phyloP scores from a whole-genome alignment of 1,284 basidiomycete species.

The Wallemia hederae region DNA sequence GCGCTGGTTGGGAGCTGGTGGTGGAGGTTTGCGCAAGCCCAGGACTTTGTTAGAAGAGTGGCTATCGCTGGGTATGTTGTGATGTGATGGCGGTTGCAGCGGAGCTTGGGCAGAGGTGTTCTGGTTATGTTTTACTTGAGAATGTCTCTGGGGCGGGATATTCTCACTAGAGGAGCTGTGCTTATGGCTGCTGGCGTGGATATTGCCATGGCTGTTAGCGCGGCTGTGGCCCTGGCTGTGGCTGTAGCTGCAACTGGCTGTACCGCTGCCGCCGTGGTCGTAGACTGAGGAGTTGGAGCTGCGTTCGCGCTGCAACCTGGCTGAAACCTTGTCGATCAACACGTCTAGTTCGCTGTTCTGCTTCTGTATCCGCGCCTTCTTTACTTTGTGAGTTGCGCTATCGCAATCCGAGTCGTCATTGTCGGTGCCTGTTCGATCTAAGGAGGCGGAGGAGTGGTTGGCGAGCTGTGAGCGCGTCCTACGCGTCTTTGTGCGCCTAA shows the following conservation, averaged over 20 bases:
- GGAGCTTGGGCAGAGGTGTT: no score
- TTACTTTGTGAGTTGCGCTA: neutral
- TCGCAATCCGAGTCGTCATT: neutral
- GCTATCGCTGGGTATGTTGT: no score
- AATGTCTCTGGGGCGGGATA: no score
- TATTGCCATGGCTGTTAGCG: no score
- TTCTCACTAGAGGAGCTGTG: no score
- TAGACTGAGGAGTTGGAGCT: neutral
- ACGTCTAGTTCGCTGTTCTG: neutral
- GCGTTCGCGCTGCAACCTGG: neutral
- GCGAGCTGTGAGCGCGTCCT: neutral
- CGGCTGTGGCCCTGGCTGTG: no score
- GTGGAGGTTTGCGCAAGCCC: neutral
- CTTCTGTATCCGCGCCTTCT: neutral
- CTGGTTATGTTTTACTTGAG: no score
- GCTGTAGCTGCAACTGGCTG: neutral
- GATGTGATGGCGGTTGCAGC: no score
- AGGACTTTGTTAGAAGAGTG: no score
- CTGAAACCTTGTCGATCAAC: neutral
- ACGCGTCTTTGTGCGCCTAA: neutral
- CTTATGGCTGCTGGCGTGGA: neutral
- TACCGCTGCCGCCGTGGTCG: neutral
- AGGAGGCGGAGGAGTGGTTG: neutral
- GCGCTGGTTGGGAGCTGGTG: neutral
- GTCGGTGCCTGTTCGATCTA: neutral